Conservation (phyloP, 106 monocot genomes). For the Narthecium ossifragum region DNA sequence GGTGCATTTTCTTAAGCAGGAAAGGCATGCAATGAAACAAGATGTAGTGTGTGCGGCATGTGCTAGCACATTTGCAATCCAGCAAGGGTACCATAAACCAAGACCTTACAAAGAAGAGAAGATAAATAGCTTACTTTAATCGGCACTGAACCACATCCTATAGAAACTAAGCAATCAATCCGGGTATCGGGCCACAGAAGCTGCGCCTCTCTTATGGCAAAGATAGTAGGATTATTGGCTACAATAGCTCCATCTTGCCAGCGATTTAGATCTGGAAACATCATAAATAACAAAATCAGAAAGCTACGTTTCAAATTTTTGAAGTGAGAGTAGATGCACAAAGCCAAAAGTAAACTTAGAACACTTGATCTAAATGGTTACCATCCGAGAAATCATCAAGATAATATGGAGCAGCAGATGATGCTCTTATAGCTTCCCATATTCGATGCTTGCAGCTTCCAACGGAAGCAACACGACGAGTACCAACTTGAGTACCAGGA, state of each 20-base stretch:
- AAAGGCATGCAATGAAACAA: no score
- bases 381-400: constrained; percentile 99
- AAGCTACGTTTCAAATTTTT: no score
- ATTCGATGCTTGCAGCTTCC: constrained; percentile 96
- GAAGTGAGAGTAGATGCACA: no score
- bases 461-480: constrained; percentile 57
- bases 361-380: constrained; percentile 18
- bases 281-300: constrained; percentile 1
- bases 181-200: constrained; percentile 91
- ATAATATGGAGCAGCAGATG: constrained; percentile 99
- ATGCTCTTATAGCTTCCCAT: constrained; percentile 99
- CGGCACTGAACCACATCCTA: constrained; percentile 93
- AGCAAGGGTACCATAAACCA: no score
- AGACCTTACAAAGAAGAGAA: no score
- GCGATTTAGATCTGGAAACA: constrained; percentile 61
- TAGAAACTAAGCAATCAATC: constrained; percentile 88
- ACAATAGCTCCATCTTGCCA: constrained; percentile 99
- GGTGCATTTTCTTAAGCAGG: no score
- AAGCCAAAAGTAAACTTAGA: background rate
- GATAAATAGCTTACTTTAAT: constrained; percentile 66
- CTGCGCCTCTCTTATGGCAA: constrained; percentile 96
- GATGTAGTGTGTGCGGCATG: no score
- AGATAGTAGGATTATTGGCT: constrained; percentile 96
- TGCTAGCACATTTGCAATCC: no score
- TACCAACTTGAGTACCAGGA: constrained; percentile 32